Percentiles rank a stretch among this genome's conserved stretches.
These are phyloP conservation scores for Aspergillus ruber DNA, from an alignment of 2,329 filamentous ascomycete genomes.

Conservation along the genomic window DNA sequence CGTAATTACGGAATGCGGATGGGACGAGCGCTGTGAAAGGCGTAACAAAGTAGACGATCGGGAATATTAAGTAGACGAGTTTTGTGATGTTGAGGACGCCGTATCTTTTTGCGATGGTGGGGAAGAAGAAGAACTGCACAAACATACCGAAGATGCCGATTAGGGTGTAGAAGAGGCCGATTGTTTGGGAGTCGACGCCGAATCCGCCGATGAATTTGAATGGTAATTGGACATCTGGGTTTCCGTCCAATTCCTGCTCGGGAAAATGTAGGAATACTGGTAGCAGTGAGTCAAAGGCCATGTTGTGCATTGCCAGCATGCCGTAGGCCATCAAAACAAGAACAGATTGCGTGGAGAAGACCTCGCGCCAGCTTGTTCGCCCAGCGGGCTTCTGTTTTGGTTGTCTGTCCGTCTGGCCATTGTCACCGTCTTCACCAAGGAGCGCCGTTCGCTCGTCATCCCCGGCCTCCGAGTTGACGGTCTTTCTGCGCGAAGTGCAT, in stretches of 20 bases:
- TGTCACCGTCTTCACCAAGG: conserved; percentile 18
- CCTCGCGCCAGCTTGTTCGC: conserved; percentile 49
- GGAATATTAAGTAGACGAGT: conserved; percentile 60
- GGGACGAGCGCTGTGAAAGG: conserved; percentile 69
- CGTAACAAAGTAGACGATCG: conserved; percentile 70
- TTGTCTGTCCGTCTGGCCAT: conserved; percentile 3
- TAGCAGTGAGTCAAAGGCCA: conserved; percentile 80
- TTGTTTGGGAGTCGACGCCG: conserved; percentile 63
- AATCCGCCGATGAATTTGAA: conserved; percentile 81
- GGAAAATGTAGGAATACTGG: conserved; percentile 84
- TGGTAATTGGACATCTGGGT: conserved; percentile 57
- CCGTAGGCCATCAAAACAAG: conserved; percentile 74
- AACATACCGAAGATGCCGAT: conserved; percentile 75
- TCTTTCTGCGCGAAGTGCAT: conserved; percentile 22
- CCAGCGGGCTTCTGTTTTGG: conserved; percentile 6
- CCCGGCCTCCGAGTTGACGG: conserved; percentile 6
- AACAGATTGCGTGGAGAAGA: conserved; percentile 67
- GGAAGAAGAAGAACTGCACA: conserved; percentile 82
- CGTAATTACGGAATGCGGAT: conserved; percentile 48
- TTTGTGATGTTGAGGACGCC: conserved; percentile 71
- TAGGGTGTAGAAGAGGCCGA: conserved; percentile 77
- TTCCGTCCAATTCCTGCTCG: conserved; percentile 46
- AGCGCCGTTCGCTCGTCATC: conserved; percentile 28
- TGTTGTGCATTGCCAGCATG: conserved; percentile 71
- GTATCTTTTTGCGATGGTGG: conserved; percentile 62